Evolutionary conservation across 306 rosid genomes (phyloP).

Genomic region (Dalbergia oliveri): DNA sequence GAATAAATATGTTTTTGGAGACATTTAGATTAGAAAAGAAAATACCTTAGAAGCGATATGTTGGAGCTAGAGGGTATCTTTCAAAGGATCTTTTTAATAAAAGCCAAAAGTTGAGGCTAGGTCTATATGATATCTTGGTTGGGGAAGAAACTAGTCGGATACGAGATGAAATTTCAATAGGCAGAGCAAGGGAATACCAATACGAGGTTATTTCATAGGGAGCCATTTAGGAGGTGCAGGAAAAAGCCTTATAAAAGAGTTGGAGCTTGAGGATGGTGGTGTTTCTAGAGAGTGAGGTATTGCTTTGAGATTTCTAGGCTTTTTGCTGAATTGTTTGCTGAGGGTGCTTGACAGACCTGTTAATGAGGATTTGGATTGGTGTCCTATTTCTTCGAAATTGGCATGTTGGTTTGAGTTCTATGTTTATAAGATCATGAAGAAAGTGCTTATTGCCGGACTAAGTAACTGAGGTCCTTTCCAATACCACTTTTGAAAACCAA

Average conservation of each 20-base stretch:
- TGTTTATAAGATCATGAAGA: too few relatives aligned
- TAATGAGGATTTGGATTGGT: neutral
- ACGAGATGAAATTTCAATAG: neutral
- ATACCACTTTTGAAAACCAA: too few relatives aligned
- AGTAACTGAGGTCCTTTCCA: too few relatives aligned
- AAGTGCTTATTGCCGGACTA: too few relatives aligned
- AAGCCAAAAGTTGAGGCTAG: too few relatives aligned
- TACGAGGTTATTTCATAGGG: neutral
- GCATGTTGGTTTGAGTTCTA: neutral
- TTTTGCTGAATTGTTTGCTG: neutral
- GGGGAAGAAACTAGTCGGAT: neutral
- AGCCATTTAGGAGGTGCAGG: neutral
- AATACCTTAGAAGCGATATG: too few relatives aligned
- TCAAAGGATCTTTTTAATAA: too few relatives aligned
- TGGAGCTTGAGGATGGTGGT: neutral
- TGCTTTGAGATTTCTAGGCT: neutral
- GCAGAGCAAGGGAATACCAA: neutral
- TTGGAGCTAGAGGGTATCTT: too few relatives aligned
- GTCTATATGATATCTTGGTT: neutral
- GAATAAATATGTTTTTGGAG: too few relatives aligned
- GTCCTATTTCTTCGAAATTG: neutral
- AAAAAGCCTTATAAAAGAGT: neutral
- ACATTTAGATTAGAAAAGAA: too few relatives aligned
- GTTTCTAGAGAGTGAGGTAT: neutral
- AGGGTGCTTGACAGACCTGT: neutral